These are phyloP conservation scores for Backusella psychrophila DNA, from an alignment of 192 early-diverging fungal species.

Conservation along the genomic window DNA sequence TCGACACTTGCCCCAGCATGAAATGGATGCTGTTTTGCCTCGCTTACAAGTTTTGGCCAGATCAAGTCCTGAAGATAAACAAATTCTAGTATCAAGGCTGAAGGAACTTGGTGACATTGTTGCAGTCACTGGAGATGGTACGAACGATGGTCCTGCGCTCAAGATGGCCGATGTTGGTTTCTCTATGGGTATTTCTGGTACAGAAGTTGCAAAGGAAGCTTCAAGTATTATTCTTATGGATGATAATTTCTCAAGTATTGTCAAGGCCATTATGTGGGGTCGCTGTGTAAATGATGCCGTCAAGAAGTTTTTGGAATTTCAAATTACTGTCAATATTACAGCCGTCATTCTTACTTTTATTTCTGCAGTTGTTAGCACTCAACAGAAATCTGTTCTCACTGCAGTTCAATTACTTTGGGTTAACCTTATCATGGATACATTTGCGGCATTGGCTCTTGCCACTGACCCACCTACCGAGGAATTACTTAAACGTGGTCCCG, in stretches of 20 bases:
- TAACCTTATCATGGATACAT: conserved; percentile 99
- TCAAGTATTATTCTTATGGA: conserved; percentile 98
- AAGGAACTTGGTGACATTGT: conserved; percentile 92
- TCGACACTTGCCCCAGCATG: conserved; percentile 73
- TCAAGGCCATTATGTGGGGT: conserved; percentile 98
- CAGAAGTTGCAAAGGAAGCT: conserved; percentile 99
- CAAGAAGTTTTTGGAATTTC: conserved; percentile 99
- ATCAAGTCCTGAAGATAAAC: conserved; percentile 93
- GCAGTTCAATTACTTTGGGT: conserved; percentile 98
- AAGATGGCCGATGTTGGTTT: conserved; percentile 97
- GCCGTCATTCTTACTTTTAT: conserved; percentile 82
- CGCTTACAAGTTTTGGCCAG: conserved; percentile 94
- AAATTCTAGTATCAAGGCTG: conserved; percentile 87
- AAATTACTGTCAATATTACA: conserved; percentile 96
- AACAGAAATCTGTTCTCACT: conserved; percentile 83
- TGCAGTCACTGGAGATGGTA: conserved; percentile 98
- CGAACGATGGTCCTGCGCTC: conserved; percentile 97
- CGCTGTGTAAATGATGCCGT: conserved; percentile 94
- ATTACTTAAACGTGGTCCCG: conserved; percentile 86
- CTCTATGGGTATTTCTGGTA: conserved; percentile 99
- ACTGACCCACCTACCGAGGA: conserved; percentile 88
- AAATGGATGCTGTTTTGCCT: conserved; percentile 93
- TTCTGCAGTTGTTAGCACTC: conserved; percentile 59
- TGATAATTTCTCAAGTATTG: conserved; percentile 97
- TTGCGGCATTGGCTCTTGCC: conserved; percentile 95